Evolutionary conservation across 2,329 filamentous ascomycete species (phyloP).

Genomic region (Pseudocercospora fuligena): DNA sequence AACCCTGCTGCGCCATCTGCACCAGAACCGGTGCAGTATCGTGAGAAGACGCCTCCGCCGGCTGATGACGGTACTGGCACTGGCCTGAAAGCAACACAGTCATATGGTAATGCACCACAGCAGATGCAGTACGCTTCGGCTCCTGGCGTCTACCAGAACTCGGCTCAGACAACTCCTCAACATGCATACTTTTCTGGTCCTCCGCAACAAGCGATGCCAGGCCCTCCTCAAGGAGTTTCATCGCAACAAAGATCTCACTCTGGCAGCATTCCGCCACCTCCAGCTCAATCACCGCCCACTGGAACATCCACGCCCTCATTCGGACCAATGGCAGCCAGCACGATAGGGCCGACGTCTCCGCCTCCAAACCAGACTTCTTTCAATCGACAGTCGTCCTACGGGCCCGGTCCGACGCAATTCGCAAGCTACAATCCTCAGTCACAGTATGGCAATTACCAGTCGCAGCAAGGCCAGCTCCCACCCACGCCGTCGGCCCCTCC

Average conservation of each 20-base stretch:
- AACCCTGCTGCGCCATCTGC: conserved; percentile 79
- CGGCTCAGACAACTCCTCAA: conserved; percentile 36
- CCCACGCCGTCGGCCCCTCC: conserved; percentile 42
- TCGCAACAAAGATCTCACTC: conserved; percentile 25
- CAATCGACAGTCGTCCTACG: conserved; percentile 34
- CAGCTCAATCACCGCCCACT: conserved; percentile 26
- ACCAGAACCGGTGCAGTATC: conserved; percentile 71
- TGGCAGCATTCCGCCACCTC: conserved; percentile 33
- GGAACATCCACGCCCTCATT: conserved; percentile 30
- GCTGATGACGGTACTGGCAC: conserved; percentile 64
- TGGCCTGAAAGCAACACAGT: conserved; percentile 46
- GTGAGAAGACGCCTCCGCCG: conserved; percentile 80
- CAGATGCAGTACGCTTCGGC: conserved; percentile 34
- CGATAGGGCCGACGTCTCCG: conserved; percentile 30
- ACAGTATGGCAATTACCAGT: conserved; percentile 34
- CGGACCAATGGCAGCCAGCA: conserved; percentile 31
- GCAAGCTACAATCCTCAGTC: conserved; percentile 41
- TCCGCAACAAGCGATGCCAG: conserved; percentile 36
- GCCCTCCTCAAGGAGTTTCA: conserved; percentile 30
- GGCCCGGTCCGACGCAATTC: conserved; percentile 39
- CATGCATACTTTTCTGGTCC: conserved; percentile 49
- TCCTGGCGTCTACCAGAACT: conserved; percentile 31
- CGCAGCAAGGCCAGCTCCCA: conserved; percentile 35
- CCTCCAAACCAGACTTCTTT: conserved; percentile 42
- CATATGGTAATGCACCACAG: conserved; percentile 41